Evolutionary conservation across 2,329 filamentous ascomycete genomes (phyloP).

Genomic region (Dryadomyces quercivorus): DNA sequence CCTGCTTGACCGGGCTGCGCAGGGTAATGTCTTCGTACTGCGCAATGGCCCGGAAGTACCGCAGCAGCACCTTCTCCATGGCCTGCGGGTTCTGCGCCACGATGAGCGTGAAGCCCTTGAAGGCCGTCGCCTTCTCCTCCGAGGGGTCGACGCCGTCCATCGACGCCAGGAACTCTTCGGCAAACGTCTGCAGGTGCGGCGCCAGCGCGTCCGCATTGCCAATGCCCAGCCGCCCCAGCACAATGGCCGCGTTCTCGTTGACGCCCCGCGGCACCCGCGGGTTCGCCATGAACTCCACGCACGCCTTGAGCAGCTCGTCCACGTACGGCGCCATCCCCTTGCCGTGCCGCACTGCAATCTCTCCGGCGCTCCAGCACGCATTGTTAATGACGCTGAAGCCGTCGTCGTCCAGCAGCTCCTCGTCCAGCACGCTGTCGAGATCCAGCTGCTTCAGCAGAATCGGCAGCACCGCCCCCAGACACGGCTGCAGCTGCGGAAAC

Average conservation of each 20-base stretch:
- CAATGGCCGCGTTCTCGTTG: constrained; percentile 88
- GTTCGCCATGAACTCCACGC: constrained; percentile 75
- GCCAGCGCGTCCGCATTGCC: constrained; percentile 66
- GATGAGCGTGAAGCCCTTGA: constrained; percentile 78
- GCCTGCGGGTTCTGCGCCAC: constrained; percentile 80
- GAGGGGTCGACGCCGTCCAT: constrained; percentile 80
- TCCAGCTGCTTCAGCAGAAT: constrained; percentile 83
- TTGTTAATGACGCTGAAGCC: constrained; percentile 95
- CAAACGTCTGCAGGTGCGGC: constrained; percentile 67
- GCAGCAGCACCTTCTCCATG: constrained; percentile 73
- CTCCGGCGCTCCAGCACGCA: constrained; percentile 91
- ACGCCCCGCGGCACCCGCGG: constrained; percentile 76
- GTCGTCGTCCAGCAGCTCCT: constrained; percentile 56
- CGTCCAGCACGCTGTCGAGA: constrained; percentile 60
- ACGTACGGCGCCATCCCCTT: constrained; percentile 67
- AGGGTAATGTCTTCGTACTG: constrained; percentile 56
- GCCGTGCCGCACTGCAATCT: constrained; percentile 73
- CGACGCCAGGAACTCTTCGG: constrained; percentile 65
- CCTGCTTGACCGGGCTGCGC: constrained; percentile 48
- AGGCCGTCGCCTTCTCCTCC: constrained; percentile 88
- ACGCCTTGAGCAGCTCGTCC: constrained; percentile 61
- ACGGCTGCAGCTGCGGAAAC: constrained; percentile 66
- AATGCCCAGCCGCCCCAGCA: constrained; percentile 75
- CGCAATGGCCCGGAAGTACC: constrained; percentile 78
- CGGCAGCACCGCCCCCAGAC: constrained; percentile 61